Evolutionary conservation across 2,329 filamentous ascomycete genomes (phyloP).

Genomic region (Hortaea werneckii): DNA sequence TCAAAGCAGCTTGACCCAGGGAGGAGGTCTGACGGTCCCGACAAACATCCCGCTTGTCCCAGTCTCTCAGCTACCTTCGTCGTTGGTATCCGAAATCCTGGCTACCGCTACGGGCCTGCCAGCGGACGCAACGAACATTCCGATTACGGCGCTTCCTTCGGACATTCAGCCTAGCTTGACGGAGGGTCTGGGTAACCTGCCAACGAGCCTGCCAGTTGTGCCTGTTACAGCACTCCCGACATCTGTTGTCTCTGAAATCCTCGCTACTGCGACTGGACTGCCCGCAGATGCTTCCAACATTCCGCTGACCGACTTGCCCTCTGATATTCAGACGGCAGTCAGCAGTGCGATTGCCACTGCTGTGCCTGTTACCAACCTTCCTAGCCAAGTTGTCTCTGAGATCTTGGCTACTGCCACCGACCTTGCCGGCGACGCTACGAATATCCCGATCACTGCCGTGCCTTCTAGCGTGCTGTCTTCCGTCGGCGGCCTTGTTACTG

Average conservation of each 20-base stretch:
- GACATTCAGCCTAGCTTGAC: no score
- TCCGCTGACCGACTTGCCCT: neutral
- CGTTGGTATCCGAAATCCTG: no score
- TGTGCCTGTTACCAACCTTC: neutral
- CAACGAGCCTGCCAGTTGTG: no score
- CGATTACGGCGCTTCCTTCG: no score
- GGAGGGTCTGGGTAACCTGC: no score
- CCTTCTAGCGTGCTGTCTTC: neutral
- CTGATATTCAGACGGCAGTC: neutral
- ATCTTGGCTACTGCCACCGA: neutral
- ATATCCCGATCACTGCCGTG: neutral
- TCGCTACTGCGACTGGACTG: neutral
- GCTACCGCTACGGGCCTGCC: no score
- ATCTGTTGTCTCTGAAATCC: neutral
- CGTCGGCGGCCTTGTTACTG: neutral
- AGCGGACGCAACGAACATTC: no score
- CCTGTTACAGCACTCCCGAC: neutral
- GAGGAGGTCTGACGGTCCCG: no score
- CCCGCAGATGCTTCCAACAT: neutral
- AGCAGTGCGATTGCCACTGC: neutral
- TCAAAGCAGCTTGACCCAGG: no score
- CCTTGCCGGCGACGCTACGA: neutral
- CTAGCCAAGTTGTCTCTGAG: neutral
- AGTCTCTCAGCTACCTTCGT: no score
- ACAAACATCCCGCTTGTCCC: no score